Base-by-base conservation (phyloP, 331 rosid species). In the Quercus tomentella region DNA sequence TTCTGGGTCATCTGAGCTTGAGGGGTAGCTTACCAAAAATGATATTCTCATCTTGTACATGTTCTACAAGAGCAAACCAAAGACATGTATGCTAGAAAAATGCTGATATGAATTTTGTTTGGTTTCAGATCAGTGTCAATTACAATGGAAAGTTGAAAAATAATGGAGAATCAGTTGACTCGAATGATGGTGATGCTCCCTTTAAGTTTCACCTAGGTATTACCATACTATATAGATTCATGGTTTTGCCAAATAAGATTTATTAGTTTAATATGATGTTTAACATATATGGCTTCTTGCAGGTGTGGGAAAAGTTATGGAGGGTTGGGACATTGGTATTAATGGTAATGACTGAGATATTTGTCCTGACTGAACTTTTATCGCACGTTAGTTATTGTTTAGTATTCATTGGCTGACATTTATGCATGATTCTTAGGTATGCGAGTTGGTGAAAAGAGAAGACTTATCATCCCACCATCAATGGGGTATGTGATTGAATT, bases 131-230 rank as follows among this genome's bases (percentile, higher is more conserved):
- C 55, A 89, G 89, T 23, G 73, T 94, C 66, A 76, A 61, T 78
- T 94, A 83, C 84, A 83, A 85, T 63, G 92, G 95, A 57, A 91
- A 84, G 85, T 70, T 94, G 89, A 91, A 87, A 86, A 80, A 84
- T 77, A 91, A 70, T 73, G 97, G 84, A 65, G 89, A 66, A 41
- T 82, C 85, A 33, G 31, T 94, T 31, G 94, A 87, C 45, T 86
- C 93, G 2, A 85, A 82, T 81, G 80, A 78, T 23, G 86, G 79
- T 25, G 41, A 72, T 18, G 79, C 82, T 83, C 97, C 94, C 70
- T 81, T 23, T 60, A 94, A 91, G 87, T 94, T 94, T 77, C 95
- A 97, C 83, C 86, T 94, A 82, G 98, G 98, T 94, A 88, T 73
- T 55, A 2, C 49, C 49, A 69, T 66, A 18, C 70, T 37, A 72